phyloP scores from a whole-genome alignment of 1,139 yeast species.

The Suhomyces ambrosiae region DNA sequence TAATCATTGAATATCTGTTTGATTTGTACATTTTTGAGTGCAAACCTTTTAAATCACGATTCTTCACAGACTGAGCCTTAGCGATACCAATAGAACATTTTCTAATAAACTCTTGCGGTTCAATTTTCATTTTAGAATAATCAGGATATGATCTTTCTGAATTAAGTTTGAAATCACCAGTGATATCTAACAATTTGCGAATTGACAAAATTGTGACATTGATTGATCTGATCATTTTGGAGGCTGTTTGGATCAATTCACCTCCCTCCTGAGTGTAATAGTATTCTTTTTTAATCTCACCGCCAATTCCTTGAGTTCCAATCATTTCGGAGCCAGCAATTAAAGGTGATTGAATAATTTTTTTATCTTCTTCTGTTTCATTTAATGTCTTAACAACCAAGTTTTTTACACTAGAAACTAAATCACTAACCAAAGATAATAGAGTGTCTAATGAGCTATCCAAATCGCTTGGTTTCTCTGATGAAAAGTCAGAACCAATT shows the following conservation, averaged over 20 bases:
- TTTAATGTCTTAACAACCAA: constrained; percentile 58
- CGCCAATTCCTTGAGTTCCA: constrained; percentile 4
- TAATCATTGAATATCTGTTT: constrained; percentile 60
- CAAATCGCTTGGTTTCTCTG: constrained; percentile 46
- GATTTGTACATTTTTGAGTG: constrained; percentile 14
- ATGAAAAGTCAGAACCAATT: constrained; percentile 48
- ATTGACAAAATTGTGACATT: constrained; percentile 51
- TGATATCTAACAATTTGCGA: constrained; percentile 45
- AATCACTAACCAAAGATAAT: constrained; percentile 61
- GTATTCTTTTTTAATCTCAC: constrained; percentile 33
- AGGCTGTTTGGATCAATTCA: constrained; percentile 59
- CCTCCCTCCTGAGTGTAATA: constrained; percentile 69
- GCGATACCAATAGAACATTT: constrained; percentile 66
- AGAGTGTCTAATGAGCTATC: constrained; percentile 61
- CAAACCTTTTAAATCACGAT: constrained; percentile 24
- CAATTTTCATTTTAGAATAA: constrained; percentile 56
- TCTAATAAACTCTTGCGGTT: constrained; percentile 64
- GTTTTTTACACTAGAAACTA: constrained; percentile 64
- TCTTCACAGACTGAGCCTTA: constrained; percentile 37
- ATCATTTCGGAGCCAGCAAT: constrained; percentile 4
- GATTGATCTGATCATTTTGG: constrained; percentile 64
- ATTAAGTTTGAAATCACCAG: constrained; percentile 75
- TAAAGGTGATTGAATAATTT: constrained; percentile 10
- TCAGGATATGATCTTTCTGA: constrained; percentile 73
- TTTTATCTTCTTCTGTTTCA: constrained; percentile 35